Conservation (phyloP, 2,329 filamentous ascomycete species). For the Nemania bipapillata region DNA sequence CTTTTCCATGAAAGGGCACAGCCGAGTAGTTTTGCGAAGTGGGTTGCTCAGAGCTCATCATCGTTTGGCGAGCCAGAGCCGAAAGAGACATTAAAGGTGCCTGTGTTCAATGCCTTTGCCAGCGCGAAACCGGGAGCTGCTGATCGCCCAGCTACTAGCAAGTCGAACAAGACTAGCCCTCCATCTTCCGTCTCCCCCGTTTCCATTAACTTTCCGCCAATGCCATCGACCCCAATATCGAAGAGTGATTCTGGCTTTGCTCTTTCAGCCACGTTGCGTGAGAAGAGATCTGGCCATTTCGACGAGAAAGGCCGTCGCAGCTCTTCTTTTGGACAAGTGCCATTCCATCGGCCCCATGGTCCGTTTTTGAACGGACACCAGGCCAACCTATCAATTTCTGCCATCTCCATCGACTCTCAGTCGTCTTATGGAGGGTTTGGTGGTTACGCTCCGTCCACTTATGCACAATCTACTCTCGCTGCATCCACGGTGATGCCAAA, state of each 20-base stretch:
- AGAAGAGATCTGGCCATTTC: constrained; percentile 95
- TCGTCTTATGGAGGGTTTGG: constrained; percentile 79
- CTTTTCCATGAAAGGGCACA: constrained; percentile 79
- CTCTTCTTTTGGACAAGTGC: constrained; percentile 85
- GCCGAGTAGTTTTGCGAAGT: constrained; percentile 80
- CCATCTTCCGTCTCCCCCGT: constrained; percentile 77
- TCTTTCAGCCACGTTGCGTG: constrained; percentile 83
- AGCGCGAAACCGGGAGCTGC: constrained; percentile 75
- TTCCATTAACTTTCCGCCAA: constrained; percentile 78
- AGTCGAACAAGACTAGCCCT: constrained; percentile 70
- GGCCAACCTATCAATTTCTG: constrained; percentile 68
- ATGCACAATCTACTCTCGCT: constrained; percentile 85
- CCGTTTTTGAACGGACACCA: constrained; percentile 77
- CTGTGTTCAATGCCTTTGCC: constrained; percentile 91
- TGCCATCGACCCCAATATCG: constrained; percentile 82
- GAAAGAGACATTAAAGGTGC: constrained; percentile 63
- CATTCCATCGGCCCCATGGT: constrained; percentile 74
- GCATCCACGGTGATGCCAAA: constrained; percentile 89
- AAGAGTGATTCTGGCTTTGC: constrained; percentile 92
- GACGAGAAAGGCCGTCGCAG: constrained; percentile 81
- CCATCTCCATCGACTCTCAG: constrained; percentile 70
- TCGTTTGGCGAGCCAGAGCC: constrained; percentile 79
- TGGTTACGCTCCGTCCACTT: constrained; percentile 82
- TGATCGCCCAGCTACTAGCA: constrained; percentile 82
- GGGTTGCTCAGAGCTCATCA: constrained; percentile 88